Evolutionary conservation across 169 alveolate genomes (phyloP), one percentile per base, ranked within the genome.

Genomic region (Plasmodium vivax): DNA sequence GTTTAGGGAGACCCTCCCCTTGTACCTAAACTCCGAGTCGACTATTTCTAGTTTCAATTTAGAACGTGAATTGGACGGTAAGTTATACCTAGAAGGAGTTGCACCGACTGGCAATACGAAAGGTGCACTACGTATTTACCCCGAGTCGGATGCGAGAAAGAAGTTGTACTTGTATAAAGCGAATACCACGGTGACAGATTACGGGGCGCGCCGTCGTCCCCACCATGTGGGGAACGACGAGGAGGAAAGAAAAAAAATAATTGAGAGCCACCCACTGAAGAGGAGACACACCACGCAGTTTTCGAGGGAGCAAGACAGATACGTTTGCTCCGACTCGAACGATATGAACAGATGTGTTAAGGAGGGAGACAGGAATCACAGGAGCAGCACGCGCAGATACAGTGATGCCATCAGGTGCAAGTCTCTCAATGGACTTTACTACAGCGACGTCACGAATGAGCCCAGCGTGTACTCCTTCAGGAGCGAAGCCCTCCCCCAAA

Each of bases 221-320:
- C n/a, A 30, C 38, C 73, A 10, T 19, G 19, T 34, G 23, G 34
- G 19, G 58, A 84, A 32, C 7, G 54, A 27, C 9, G 41, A 16
- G 4, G 73, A 83, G 12, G 71, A 56, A 12, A 41, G 23, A 5
- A 36, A 56, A 16, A 84, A 84, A 68, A 27, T 30, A 38, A 41
- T 72, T 0, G 56, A 34, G 2, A 30, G 54, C 16, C 38, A 72
- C 16, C 85, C 93, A 56, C 82, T 77, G 30, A 87, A 87, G 45
- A 87, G 93, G 77, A 87, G 87, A 87, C 93, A 87, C 81, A 87
- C 87, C 6, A 87, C 85, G 23, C 87, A 87, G 10, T n/a, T 87
- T 77, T 36, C 23, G 7, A 58, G 72, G 23, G 93, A 87, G n/a
- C 45, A 87, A 54, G 88, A 77, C 8, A 87, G 68, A 71, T 43